These are phyloP conservation scores for Plasmodium vinckei DNA, from an alignment of 169 alveolate species.

Conservation along the genomic window DNA sequence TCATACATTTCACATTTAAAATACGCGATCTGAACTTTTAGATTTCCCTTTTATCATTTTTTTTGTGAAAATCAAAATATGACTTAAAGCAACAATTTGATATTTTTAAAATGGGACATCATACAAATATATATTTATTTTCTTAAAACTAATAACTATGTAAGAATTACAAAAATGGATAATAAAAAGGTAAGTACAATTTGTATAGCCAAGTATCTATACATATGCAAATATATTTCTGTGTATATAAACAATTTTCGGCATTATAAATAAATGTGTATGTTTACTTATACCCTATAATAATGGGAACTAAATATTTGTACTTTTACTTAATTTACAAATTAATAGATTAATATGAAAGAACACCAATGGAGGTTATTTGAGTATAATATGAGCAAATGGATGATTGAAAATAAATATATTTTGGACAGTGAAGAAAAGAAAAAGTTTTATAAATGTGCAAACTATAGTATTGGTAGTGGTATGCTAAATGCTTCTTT, in stretches of 20 bases:
- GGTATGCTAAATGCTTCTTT: conserved; percentile 58
- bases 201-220: background rate
- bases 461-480: conserved; percentile 64
- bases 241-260: too few species aligned
- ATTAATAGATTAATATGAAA: conserved; percentile 51
- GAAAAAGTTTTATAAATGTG: conserved; percentile 64
- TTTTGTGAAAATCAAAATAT: conserved; percentile 3
- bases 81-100: conserved; percentile 12
- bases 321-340: background rate
- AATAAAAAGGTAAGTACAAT: conserved; percentile 16
- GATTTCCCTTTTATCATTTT: background rate
- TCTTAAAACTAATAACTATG: conserved; percentile 13
- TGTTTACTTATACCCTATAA: background rate
- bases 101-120: background rate
- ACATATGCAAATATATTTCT: background rate
- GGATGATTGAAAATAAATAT: conserved; percentile 72
- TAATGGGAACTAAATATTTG: background rate
- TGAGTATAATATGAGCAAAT: conserved; percentile 70
- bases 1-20: too few species aligned
- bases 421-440: conserved; percentile 63
- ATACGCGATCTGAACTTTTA: background rate
- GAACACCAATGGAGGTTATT: conserved; percentile 69
- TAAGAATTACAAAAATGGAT: conserved; percentile 31
- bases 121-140: background rate
- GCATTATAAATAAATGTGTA: background rate